A percentile compares a stretch with the other conserved stretches of the same genome.
Evolutionary conservation across 352 stramenopile species (phyloP).

Genomic region (Ophiocytium majus): DNA sequence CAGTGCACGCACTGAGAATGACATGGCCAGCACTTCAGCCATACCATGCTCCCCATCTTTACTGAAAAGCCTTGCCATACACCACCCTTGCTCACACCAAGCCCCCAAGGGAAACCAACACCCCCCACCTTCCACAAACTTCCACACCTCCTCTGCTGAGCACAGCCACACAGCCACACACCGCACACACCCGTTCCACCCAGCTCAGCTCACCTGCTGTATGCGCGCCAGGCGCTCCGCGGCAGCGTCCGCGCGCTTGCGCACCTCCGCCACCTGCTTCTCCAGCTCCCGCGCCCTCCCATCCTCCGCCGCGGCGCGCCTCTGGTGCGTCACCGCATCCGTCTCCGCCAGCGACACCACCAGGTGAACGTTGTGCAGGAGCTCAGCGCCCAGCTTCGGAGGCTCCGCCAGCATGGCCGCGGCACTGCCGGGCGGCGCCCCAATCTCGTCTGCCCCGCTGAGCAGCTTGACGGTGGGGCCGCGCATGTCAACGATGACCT

Average conservation of each 20-base stretch:
- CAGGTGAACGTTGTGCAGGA: constrained; percentile 83
- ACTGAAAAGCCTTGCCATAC: too few relatives aligned
- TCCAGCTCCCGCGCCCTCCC: constrained; percentile 33
- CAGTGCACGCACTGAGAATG: too few relatives aligned
- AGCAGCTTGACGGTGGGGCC: constrained; percentile 69
- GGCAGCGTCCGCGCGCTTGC: constrained; percentile 30
- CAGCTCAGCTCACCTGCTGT: constrained; percentile 28
- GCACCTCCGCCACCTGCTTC: constrained; percentile 31
- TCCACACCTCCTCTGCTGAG: too few relatives aligned
- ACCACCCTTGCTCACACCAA: neutral
- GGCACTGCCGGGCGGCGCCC: neutral
- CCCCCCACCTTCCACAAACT: too few relatives aligned
- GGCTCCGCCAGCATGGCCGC: constrained; percentile 10
- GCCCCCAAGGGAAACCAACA: neutral
- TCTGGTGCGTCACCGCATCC: constrained; percentile 3
- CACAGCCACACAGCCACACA: neutral
- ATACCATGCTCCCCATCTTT: too few relatives aligned
- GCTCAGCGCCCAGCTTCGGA: constrained; percentile 78
- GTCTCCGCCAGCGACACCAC: constrained; percentile 74
- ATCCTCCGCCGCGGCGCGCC: constrained; percentile 17
- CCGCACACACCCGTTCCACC: too few relatives aligned
- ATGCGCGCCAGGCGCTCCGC: constrained; percentile 30
- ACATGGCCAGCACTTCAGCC: too few relatives aligned
- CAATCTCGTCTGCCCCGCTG: constrained; percentile 66
- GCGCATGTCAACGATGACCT: constrained; percentile 80